Conservation (phyloP, 768 basidiomycete genomes). For the Tricholoma terreum region DNA sequence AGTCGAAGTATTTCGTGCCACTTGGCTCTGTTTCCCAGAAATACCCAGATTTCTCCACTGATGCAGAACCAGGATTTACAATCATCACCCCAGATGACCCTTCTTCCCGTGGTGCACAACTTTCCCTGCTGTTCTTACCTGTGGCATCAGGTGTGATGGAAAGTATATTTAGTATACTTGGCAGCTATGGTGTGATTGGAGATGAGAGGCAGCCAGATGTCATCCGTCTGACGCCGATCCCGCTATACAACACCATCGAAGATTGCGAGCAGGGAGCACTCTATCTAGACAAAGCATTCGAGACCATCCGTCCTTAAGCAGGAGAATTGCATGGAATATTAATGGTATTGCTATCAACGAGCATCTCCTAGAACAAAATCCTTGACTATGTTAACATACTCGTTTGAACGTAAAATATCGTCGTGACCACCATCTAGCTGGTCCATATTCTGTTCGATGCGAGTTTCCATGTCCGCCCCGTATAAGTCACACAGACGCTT, state of each 20-base stretch:
- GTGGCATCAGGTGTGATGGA: conserved; percentile 63
- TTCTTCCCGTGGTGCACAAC: conserved; percentile 75
- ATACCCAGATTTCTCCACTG: conserved; percentile 22
- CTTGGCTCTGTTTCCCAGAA: conserved; percentile 30
- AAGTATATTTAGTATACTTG: conserved; percentile 57
- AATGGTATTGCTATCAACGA: neutral
- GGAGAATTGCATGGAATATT: neutral
- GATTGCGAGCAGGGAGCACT: conserved; percentile 74
- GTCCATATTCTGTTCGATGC: conserved; percentile 32
- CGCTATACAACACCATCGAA: conserved; percentile 79
- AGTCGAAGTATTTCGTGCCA: conserved; percentile 63
- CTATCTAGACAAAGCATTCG: conserved; percentile 60
- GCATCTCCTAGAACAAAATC: conserved; percentile 32
- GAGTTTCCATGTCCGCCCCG: conserved; percentile 17
- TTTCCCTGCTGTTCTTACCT: conserved; percentile 82
- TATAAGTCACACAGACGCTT: conserved; percentile 45
- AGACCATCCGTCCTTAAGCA: conserved; percentile 12
- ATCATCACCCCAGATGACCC: conserved; percentile 82
- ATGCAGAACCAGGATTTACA: conserved; percentile 60
- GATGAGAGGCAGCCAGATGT: conserved; percentile 93
- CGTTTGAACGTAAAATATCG: conserved; percentile 41
- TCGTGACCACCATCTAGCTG: conserved; percentile 52
- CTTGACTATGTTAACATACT: conserved; percentile 45
- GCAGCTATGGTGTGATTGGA: conserved; percentile 75
- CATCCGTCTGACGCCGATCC: conserved; percentile 82